Conservation (phyloP, 2,329 filamentous ascomycete species). For the Neopestalotiopsis sp. region DNA sequence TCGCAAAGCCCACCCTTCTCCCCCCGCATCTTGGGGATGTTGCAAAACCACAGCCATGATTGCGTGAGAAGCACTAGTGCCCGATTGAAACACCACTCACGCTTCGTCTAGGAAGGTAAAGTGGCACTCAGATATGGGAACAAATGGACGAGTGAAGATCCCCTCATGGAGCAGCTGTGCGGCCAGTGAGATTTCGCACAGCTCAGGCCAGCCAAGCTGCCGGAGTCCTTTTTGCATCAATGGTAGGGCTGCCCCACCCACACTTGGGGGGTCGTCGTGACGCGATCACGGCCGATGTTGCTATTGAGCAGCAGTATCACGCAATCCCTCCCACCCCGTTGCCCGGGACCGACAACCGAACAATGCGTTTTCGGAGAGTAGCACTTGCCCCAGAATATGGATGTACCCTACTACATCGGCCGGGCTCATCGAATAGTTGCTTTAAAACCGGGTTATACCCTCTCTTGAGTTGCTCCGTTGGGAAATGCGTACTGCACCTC, state of each 20-base stretch:
- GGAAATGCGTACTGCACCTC: too few relatives aligned
- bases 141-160: background rate
- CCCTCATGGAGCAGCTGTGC: background rate
- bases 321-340: background rate
- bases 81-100: constrained; percentile 1
- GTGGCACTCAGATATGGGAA: background rate
- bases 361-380: background rate
- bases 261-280: background rate
- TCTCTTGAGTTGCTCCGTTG: too few relatives aligned
- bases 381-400: background rate
- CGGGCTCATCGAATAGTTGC: too few relatives aligned
- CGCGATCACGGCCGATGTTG: constrained; percentile 13
- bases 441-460: too few relatives aligned
- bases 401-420: background rate
- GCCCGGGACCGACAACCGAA: constrained; percentile 9
- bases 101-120: constrained; percentile 9
- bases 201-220: background rate
- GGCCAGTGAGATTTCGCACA: background rate
- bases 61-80: constrained; percentile 18
- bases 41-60: constrained; percentile 15
- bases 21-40: constrained; percentile 13
- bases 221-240: background rate
- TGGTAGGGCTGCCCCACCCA: constrained; percentile 13
- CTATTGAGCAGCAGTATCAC: constrained; percentile 11
- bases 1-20: background rate